Conservation (phyloP, 2,329 filamentous ascomycete species). For the Epichloe bromicola region DNA sequence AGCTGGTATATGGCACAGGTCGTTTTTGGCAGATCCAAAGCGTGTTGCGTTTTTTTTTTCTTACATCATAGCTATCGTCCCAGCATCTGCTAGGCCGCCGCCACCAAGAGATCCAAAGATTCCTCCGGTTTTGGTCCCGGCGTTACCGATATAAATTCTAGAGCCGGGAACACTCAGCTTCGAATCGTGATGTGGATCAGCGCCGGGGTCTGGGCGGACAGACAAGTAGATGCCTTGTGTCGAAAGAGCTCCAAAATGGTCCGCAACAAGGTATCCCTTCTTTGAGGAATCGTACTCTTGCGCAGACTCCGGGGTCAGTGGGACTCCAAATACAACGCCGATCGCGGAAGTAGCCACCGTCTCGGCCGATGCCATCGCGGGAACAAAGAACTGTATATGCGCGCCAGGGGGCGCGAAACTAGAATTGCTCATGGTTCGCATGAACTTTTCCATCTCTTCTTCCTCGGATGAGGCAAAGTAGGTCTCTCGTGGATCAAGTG, state of each 20-base stretch:
- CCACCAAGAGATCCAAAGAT: constrained; percentile 1
- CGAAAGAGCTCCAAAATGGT: constrained; percentile 50
- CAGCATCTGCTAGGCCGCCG: constrained; percentile 7
- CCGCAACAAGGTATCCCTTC: constrained; percentile 4
- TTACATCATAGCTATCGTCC: constrained; percentile 5
- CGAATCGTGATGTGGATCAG: constrained; percentile 9
- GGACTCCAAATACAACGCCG: constrained; percentile 21
- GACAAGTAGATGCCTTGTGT: constrained; percentile 45
- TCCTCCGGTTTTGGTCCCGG: background rate
- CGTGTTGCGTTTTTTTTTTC: background rate
- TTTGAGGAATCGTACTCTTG: background rate
- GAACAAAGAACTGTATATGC: constrained; percentile 52
- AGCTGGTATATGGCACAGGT: background rate
- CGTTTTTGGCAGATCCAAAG: background rate
- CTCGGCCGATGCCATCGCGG: constrained; percentile 17
- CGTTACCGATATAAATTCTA: constrained; percentile 14
- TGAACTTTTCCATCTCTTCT: constrained; percentile 40
- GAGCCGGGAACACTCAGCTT: constrained; percentile 24
- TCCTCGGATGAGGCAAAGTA: constrained; percentile 34
- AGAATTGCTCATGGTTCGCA: constrained; percentile 30
- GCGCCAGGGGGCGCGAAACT: constrained; percentile 51
- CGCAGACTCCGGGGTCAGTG: constrained; percentile 10
- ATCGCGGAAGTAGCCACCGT: constrained; percentile 8
- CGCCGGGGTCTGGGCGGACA: constrained; percentile 7
- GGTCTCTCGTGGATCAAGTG: constrained; percentile 56